Evolutionary conservation across 768 basidiomycete genomes (phyloP).

Genomic region (Tylopilus subfusipes): DNA sequence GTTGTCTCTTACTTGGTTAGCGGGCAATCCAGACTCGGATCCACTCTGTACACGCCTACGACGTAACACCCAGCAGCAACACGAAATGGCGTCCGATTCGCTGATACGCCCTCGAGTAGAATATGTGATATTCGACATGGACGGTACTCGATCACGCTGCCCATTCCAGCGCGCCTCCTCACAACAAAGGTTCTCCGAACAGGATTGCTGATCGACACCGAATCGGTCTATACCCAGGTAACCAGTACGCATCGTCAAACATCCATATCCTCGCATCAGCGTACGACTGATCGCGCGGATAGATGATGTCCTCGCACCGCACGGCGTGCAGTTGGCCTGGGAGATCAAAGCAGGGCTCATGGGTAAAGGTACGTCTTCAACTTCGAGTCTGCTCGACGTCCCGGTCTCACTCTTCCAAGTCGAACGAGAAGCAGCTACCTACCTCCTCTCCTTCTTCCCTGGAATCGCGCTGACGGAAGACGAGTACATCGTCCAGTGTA

Average conservation of each 20-base stretch:
- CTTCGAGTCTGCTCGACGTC: background rate
- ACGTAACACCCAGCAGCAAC: background rate
- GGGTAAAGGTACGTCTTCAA: constrained; percentile 63
- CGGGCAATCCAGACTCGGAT: too few relatives aligned
- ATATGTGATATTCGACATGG: constrained; percentile 74
- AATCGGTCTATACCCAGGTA: constrained; percentile 71
- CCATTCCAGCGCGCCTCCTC: background rate
- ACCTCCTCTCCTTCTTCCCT: constrained; percentile 77
- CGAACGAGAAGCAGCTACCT: constrained; percentile 56
- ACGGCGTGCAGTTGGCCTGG: constrained; percentile 81
- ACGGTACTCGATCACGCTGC: constrained; percentile 41
- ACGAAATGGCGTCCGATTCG: constrained; percentile 10
- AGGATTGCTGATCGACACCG: constrained; percentile 78
- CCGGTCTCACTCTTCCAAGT: constrained; percentile 38
- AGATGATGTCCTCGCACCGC: constrained; percentile 71
- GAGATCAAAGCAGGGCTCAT: constrained; percentile 86
- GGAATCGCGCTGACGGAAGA: constrained; percentile 62
- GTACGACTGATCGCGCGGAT: constrained; percentile 3
- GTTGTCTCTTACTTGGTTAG: too few relatives aligned
- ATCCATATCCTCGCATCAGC: background rate
- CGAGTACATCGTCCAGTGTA: constrained; percentile 55
- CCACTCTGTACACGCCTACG: background rate
- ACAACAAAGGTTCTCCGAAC: constrained; percentile 7
- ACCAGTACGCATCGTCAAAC: constrained; percentile 52
- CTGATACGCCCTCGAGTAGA: constrained; percentile 35